These are phyloP conservation scores for Psilocybe cubensis DNA, from an alignment of 768 basidiomycete genomes.

Conservation along the genomic window DNA sequence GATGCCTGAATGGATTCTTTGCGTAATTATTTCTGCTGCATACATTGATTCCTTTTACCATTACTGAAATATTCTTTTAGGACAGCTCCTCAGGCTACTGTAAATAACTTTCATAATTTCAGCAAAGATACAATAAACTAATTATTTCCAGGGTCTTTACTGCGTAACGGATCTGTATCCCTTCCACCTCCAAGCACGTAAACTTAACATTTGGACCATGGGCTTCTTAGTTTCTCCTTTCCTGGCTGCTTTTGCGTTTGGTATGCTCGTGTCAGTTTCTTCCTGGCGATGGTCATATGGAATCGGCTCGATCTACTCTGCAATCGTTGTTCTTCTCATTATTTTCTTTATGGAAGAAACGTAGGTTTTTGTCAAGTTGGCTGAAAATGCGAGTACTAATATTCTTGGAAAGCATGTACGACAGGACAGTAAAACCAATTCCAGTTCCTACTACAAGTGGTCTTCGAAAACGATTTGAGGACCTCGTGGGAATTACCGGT, in stretches of 20 bases:
- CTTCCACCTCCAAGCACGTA: conserved; percentile 71
- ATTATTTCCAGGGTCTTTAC: conserved; percentile 51
- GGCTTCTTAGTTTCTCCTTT: conserved; percentile 72
- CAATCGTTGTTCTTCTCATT: conserved; percentile 60
- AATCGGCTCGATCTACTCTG: conserved; percentile 64
- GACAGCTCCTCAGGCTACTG: conserved; percentile 68
- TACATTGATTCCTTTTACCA: background rate
- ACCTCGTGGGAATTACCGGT: conserved; percentile 66
- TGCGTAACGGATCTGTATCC: conserved; percentile 67
- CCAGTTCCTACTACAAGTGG: conserved; percentile 47
- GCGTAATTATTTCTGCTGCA: conserved; percentile 34
- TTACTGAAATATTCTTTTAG: conserved; percentile 25
- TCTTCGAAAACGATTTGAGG: conserved; percentile 58
- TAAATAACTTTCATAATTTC: conserved; percentile 25
- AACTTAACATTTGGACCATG: conserved; percentile 77
- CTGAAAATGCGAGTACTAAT: background rate
- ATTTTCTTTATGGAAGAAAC: conserved; percentile 69
- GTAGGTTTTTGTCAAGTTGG: conserved; percentile 29
- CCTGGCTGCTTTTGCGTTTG: conserved; percentile 67
- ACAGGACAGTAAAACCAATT: conserved; percentile 61
- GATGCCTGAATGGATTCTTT: conserved; percentile 62
- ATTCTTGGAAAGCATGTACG: conserved; percentile 55
- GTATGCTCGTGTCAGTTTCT: conserved; percentile 65
- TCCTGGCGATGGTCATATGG: conserved; percentile 72
- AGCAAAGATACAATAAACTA: background rate